These are phyloP conservation scores for Fusarium nygamai DNA, from an alignment of 2,329 filamentous ascomycete genomes.

Conservation along the genomic window DNA sequence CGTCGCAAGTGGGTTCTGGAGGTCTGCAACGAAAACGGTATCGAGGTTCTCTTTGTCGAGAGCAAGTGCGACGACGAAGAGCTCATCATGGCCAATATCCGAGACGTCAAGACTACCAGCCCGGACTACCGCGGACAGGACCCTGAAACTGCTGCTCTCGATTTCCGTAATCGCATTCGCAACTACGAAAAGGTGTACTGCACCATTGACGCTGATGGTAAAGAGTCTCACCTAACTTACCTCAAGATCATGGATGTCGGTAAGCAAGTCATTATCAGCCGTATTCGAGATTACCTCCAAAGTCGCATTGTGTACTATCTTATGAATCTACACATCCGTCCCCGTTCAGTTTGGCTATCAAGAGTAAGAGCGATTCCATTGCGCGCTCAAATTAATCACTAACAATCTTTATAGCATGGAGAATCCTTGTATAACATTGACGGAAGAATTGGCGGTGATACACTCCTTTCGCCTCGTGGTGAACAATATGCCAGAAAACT, in stretches of 20 bases:
- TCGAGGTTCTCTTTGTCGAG: slow-evolving; percentile 96
- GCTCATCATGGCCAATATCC: slow-evolving; percentile 97
- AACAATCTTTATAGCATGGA: slow-evolving; percentile 72
- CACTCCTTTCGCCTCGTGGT: slow-evolving; percentile 84
- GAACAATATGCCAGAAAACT: slow-evolving; percentile 87
- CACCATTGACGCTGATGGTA: slow-evolving; percentile 81
- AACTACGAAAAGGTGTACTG: slow-evolving; percentile 99
- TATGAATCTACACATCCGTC: slow-evolving; percentile 98
- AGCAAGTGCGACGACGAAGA: slow-evolving; percentile 96
- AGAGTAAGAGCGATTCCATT: slow-evolving; percentile 67
- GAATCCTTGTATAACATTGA: slow-evolving; percentile 93
- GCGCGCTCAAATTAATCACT: neutral
- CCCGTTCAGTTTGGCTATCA: slow-evolving; percentile 95
- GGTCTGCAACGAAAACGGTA: slow-evolving; percentile 75
- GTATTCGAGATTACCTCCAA: slow-evolving; percentile 95
- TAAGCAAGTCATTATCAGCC: slow-evolving; percentile 96
- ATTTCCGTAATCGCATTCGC: slow-evolving; percentile 93
- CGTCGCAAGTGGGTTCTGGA: slow-evolving; percentile 93
- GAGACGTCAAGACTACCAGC: slow-evolving; percentile 95
- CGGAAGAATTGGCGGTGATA: slow-evolving; percentile 93
- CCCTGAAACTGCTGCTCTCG: slow-evolving; percentile 86
- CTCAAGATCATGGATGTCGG: slow-evolving; percentile 98
- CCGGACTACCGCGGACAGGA: slow-evolving; percentile 96
- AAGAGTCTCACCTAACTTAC: slow-evolving; percentile 89
- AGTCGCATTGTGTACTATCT: slow-evolving; percentile 97